These are phyloP conservation scores for Pythium pyrilobum DNA, from an alignment of 352 stramenopile species.

Conservation along the genomic window DNA sequence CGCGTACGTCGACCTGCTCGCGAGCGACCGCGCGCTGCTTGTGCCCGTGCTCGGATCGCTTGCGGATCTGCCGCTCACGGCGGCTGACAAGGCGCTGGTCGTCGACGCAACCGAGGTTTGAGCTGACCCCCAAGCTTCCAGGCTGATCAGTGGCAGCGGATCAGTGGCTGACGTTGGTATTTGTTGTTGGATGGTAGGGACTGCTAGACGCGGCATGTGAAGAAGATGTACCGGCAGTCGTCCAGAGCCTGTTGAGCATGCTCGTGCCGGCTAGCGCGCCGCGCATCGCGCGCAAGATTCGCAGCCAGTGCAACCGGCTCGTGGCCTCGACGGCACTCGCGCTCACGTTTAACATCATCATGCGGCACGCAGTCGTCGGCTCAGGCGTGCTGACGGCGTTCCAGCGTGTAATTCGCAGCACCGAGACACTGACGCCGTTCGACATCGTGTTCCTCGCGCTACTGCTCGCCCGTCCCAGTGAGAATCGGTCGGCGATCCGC, in stretches of 20 bases:
- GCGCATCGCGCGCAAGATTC: slow-evolving; percentile 48
- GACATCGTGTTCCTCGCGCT: slow-evolving; percentile 59
- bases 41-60: slow-evolving; percentile 76
- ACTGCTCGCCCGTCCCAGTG: slow-evolving; percentile 51
- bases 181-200: slow-evolving; percentile 19
- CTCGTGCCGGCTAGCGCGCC: slow-evolving; percentile 40
- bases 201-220: slow-evolving; percentile 70
- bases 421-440: slow-evolving; percentile 44
- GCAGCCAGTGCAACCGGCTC: slow-evolving; percentile 56
- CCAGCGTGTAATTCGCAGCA: slow-evolving; percentile 35
- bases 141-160: neutral
- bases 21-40: slow-evolving; percentile 68
- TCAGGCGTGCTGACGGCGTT: slow-evolving; percentile 45
- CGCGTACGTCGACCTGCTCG: slow-evolving; percentile 68
- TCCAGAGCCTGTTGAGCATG: slow-evolving; percentile 75
- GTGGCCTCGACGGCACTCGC: slow-evolving; percentile 39
- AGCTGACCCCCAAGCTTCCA: neutral
- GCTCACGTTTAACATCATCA: slow-evolving; percentile 59
- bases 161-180: too few relatives aligned
- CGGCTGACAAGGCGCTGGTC: slow-evolving; percentile 55
- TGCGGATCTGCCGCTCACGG: slow-evolving; percentile 62
- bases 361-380: slow-evolving; percentile 50
- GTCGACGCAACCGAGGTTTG: slow-evolving; percentile 59
- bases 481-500: slow-evolving; percentile 33
- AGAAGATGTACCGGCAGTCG: slow-evolving; percentile 70